phyloP scores from a whole-genome alignment of 2,329 filamentous ascomycete genomes.

The Exophiala xenobiotica region DNA sequence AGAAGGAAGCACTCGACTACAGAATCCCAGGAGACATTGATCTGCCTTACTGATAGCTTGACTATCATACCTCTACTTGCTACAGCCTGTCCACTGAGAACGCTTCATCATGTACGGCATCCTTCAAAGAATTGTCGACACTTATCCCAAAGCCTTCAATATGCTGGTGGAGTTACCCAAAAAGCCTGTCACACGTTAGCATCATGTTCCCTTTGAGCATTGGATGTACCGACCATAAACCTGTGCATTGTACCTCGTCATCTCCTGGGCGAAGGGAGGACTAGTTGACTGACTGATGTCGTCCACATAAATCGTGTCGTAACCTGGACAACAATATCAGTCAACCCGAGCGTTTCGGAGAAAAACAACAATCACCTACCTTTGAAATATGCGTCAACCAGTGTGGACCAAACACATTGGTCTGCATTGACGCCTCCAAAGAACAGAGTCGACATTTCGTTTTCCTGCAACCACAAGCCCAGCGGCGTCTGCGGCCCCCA shows the following conservation, averaged over 20 bases:
- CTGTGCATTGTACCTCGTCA: constrained; percentile 17
- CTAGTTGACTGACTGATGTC: constrained; percentile 54
- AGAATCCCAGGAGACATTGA: not conserved
- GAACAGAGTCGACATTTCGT: constrained; percentile 50
- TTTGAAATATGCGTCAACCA: constrained; percentile 55
- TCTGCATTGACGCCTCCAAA: constrained; percentile 63
- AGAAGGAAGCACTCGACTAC: constrained; percentile 9
- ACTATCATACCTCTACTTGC: not conserved
- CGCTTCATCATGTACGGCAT: too few relatives aligned
- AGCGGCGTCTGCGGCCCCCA: constrained; percentile 50
- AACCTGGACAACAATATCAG: constrained; percentile 29
- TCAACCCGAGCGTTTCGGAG: not conserved
- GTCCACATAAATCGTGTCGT: constrained; percentile 55
- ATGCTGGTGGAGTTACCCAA: constrained; percentile 16
- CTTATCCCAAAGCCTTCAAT: constrained; percentile 14
- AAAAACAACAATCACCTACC: constrained; percentile 33
- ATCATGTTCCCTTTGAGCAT: not conserved
- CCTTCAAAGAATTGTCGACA: not conserved
- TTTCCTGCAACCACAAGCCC: constrained; percentile 41
- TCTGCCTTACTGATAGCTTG: not conserved
- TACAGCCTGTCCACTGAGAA: too few relatives aligned
- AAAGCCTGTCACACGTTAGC: constrained; percentile 14
- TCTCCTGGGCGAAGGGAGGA: constrained; percentile 23
- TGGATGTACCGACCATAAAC: constrained; percentile 10
- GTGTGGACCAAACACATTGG: constrained; percentile 58